Base-by-base conservation (phyloP, 73 alveolate genomes). In the Paramecium caudatum region DNA sequence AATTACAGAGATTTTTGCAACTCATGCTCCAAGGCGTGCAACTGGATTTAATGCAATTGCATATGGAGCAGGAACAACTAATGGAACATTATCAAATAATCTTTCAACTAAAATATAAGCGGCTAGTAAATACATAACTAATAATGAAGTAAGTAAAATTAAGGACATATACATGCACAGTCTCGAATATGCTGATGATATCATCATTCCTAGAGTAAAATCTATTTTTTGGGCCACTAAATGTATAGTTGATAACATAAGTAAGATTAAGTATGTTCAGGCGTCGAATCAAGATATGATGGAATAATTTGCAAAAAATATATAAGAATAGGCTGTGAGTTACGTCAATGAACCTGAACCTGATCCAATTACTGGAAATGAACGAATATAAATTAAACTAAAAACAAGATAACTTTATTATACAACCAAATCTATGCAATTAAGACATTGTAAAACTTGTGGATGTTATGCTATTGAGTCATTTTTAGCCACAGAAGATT, bases 381-480 rank as follows among this genome's bases (percentile, higher is more conserved):
- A 45, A 13, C 49, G 88, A 15, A 21, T 41, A 15, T 5, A 74
- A 21, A 47, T 74, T 45, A 74, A 74, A 74, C n/a, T 74, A 21
- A 45, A 74, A 39, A 39, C 88, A 10, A 15, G 88, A 41, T 16
- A 74, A 17, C 32, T 74, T 16, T 37, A 39, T 74, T 45, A 74
- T 10, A 74, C 88, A 7, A 45, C 43, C 3, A 74, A 17, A 47
- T 41, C 83, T 4, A 32, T 65, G n/a, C 15, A 23, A 12, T 37
- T 74, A 6, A 74, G 47, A 74, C 47, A 74, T 41, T 74, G 88
- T 23, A 7, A 34, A 21, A 47, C 19, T 0, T 74, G 88, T 74
- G 65, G 45, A 16, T 74, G 88, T 74, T 74, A 74, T 74, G 88
- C 68, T 5, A 45, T 74, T n/a, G 88, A 74, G 32, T 27, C 69